Evolutionary conservation across 331 rosid species (phyloP).

Genomic region (Prunus yedoensis): DNA sequence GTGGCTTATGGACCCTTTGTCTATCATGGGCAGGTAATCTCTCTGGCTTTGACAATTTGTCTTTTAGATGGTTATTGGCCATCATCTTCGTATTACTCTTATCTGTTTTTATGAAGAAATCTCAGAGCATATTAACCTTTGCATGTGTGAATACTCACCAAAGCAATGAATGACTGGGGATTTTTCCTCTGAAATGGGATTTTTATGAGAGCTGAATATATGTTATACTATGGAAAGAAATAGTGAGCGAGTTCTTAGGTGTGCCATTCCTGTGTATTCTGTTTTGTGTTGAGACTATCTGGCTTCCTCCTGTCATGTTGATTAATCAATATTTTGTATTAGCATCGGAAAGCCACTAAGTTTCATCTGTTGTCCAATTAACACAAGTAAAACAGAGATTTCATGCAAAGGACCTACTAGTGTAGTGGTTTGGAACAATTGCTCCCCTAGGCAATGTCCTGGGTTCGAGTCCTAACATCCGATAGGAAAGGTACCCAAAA

Average conservation of each 20-base stretch:
- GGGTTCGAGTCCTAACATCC: no score
- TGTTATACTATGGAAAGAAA: background rate
- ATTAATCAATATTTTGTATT: background rate
- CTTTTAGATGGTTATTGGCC: background rate
- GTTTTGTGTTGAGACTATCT: background rate
- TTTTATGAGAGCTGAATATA: background rate
- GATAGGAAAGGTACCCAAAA: no score
- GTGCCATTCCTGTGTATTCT: background rate
- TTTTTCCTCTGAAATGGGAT: background rate
- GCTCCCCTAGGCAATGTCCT: no score
- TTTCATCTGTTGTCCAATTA: background rate
- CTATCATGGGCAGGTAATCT: constrained; percentile 80
- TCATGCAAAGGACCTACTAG: no score
- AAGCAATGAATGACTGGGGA: background rate
- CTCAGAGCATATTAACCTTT: background rate
- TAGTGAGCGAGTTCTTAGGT: background rate
- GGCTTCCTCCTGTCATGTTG: background rate
- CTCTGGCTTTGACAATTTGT: background rate
- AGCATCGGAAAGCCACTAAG: background rate
- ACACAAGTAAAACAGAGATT: no score
- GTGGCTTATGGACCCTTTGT: constrained; percentile 82
- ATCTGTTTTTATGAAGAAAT: background rate
- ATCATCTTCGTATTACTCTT: background rate
- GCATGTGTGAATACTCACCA: constrained; percentile 7
- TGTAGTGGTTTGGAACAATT: no score